Conservation (phyloP, 176 grass and related monocot species). For the Triticum urartu region DNA sequence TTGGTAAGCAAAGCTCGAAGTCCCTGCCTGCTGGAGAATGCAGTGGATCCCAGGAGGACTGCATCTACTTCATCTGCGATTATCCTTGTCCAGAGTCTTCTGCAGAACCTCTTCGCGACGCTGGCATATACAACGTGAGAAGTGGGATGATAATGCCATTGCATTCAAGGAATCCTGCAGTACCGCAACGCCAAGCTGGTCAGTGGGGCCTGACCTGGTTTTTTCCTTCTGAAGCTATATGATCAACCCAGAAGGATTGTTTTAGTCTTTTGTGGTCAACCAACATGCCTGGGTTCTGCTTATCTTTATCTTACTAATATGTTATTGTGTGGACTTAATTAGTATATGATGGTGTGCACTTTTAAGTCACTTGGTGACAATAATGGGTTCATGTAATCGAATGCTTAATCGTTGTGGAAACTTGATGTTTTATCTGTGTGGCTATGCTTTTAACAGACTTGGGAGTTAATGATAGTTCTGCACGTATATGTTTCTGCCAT, state of each 20-base stretch:
- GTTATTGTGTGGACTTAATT: not conserved
- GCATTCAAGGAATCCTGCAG: not conserved
- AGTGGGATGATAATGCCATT: not conserved
- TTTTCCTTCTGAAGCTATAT: not conserved
- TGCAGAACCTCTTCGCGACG: not conserved
- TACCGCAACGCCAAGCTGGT: not conserved
- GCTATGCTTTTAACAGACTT: too few relatives aligned
- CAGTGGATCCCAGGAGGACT: not conserved
- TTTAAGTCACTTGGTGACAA: not conserved
- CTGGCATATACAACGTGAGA: conserved; percentile 2
- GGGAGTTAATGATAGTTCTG: too few relatives aligned
- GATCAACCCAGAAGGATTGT: not conserved
- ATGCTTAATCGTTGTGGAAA: not conserved
- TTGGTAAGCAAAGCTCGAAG: conserved; percentile 20
- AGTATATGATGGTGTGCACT: not conserved
- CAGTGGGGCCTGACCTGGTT: not conserved
- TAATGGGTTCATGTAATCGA: not conserved
- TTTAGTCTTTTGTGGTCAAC: too few relatives aligned
- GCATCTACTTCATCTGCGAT: conserved; percentile 26
- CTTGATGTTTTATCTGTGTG: too few relatives aligned
- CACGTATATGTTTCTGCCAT: too few relatives aligned
- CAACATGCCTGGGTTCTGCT: too few relatives aligned
- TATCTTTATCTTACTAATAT: too few relatives aligned
- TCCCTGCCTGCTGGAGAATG: conserved; percentile 8
- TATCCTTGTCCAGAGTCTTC: not conserved